These are phyloP conservation scores for Pseudomassariella vexata DNA, from an alignment of 2,329 filamentous ascomycete species.

Conservation along the genomic window DNA sequence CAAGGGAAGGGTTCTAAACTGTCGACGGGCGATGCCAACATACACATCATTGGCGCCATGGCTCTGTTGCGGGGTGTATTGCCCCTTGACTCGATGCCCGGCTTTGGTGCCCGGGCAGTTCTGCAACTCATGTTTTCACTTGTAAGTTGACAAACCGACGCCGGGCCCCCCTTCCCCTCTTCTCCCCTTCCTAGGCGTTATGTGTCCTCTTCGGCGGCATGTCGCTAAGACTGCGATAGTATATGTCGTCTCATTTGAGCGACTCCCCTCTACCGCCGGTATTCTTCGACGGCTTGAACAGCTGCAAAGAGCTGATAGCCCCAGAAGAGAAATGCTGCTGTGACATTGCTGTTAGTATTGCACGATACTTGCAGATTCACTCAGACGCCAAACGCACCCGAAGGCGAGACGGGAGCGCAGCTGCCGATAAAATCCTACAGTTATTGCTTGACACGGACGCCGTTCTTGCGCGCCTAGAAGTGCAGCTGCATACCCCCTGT, in stretches of 20 bases:
- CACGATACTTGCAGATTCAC: constrained; percentile 33
- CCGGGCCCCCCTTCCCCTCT: neutral
- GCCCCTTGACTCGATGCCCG: constrained; percentile 29
- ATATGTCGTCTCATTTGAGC: constrained; percentile 37
- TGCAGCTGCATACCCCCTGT: constrained; percentile 27
- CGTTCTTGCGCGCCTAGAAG: constrained; percentile 33
- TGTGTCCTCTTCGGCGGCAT: neutral
- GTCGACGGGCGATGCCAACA: constrained; percentile 44
- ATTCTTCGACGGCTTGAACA: constrained; percentile 37
- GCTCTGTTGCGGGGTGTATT: constrained; percentile 47
- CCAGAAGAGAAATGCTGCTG: constrained; percentile 32
- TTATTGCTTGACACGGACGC: constrained; percentile 34
- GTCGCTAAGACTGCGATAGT: constrained; percentile 22
- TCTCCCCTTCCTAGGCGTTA: constrained; percentile 1
- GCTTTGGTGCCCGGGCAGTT: constrained; percentile 44
- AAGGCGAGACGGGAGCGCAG: constrained; percentile 30
- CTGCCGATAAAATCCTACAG: constrained; percentile 28
- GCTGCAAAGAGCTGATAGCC: constrained; percentile 28
- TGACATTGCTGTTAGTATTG: constrained; percentile 34
- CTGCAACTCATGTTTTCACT: constrained; percentile 52
- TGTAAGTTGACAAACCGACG: no score
- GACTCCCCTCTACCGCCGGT: constrained; percentile 31
- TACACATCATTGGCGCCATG: constrained; percentile 54
- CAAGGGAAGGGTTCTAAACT: constrained; percentile 40
- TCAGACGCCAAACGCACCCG: constrained; percentile 26